phyloP scores from a whole-genome alignment of 148 eudicot genomes.

The Spergularia bocconei region DNA sequence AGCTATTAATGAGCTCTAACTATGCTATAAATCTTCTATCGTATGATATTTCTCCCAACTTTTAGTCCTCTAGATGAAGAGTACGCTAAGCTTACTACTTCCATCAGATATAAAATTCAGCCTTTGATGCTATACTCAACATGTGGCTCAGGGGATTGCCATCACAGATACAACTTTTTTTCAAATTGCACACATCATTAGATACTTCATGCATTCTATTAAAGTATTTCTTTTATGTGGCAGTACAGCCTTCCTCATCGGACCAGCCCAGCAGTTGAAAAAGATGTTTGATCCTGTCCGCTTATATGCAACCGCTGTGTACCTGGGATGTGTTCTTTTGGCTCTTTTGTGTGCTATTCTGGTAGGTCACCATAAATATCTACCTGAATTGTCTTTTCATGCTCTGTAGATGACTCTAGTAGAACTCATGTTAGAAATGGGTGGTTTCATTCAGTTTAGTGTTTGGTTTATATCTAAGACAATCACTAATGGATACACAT shows the following conservation, averaged over 20 bases:
- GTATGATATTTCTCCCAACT: neutral
- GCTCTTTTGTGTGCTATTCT: conserved; percentile 74
- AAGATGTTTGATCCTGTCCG: conserved; percentile 96
- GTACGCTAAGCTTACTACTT: neutral
- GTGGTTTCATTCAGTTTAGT: too few species aligned
- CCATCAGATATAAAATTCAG: neutral
- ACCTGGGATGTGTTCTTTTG: conserved; percentile 64
- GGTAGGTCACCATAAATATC: conserved; percentile 46
- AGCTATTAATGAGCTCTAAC: neutral
- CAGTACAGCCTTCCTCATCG: conserved; percentile 95
- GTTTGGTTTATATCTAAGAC: too few species aligned
- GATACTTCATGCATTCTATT: conserved; percentile 15
- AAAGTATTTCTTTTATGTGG: conserved; percentile 35
- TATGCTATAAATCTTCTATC: too few species aligned
- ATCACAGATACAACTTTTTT: neutral
- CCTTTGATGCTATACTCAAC: too few species aligned
- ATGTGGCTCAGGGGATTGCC: too few species aligned
- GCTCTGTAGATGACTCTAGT: neutral
- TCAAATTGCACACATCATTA: neutral
- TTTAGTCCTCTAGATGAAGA: neutral
- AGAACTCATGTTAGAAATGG: neutral
- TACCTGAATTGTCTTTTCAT: neutral
- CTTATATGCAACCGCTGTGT: conserved; percentile 72
- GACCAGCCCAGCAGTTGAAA: conserved; percentile 69
- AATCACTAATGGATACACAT: too few species aligned